Evolutionary conservation across 2,329 filamentous ascomycete genomes (phyloP).

Genomic region (Colletotrichum viniferum): DNA sequence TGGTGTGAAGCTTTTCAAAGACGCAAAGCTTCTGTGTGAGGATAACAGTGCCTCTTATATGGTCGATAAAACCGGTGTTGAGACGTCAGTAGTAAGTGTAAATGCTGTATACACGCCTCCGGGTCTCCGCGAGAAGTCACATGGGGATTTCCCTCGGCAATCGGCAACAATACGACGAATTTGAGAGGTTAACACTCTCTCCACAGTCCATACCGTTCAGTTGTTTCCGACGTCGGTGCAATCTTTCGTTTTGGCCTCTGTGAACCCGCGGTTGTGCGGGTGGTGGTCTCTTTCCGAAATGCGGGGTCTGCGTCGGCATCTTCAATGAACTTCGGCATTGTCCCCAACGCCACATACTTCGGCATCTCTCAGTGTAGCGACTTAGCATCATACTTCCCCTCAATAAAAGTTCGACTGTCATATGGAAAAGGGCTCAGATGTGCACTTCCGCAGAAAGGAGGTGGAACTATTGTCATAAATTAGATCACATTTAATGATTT

Average conservation of each 20-base stretch:
- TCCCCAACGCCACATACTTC: neutral
- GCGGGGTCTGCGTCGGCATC: neutral
- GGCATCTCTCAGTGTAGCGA: neutral
- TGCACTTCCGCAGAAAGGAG: neutral
- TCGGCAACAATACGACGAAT: neutral
- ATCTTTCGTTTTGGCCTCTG: neutral
- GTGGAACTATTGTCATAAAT: neutral
- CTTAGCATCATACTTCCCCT: neutral
- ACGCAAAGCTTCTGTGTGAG: neutral
- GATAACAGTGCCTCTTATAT: neutral
- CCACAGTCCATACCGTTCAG: neutral
- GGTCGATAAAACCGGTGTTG: neutral
- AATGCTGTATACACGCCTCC: neutral
- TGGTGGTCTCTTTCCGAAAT: neutral
- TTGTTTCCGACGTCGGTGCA: neutral
- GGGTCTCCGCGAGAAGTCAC: neutral
- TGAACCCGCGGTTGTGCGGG: neutral
- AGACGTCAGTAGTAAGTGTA: neutral
- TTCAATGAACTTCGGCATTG: neutral
- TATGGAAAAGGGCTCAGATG: neutral
- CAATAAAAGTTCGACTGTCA: accelerated
- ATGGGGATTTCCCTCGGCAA: neutral
- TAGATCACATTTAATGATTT: neutral
- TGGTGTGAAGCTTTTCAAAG: neutral
- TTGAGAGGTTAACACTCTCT: neutral